Evolutionary conservation across 2,329 filamentous ascomycete genomes (phyloP).

Genomic region (Paracamarosporium sp.): DNA sequence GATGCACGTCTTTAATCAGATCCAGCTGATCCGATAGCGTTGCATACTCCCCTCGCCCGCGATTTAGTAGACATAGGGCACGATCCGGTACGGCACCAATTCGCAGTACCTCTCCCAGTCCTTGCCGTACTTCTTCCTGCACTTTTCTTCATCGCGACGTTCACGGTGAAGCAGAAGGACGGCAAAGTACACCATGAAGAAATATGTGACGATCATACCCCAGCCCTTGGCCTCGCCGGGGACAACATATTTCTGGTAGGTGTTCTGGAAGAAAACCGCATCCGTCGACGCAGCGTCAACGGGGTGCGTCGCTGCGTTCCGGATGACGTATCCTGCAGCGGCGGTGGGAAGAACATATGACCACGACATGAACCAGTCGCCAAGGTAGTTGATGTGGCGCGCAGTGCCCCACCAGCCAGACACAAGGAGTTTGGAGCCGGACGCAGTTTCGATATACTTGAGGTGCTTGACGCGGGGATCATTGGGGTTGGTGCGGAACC

Average conservation of each 20-base stretch:
- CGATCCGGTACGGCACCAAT: slow-evolving; percentile 79
- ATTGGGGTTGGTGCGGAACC: slow-evolving; percentile 84
- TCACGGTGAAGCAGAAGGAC: slow-evolving; percentile 86
- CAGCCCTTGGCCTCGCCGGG: slow-evolving; percentile 78
- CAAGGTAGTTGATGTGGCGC: slow-evolving; percentile 94
- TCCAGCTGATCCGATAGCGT: slow-evolving; percentile 29
- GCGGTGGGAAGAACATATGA: slow-evolving; percentile 88
- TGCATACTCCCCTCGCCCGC: slow-evolving; percentile 13
- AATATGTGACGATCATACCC: slow-evolving; percentile 90
- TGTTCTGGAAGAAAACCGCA: slow-evolving; percentile 61
- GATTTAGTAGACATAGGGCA: slow-evolving; percentile 80
- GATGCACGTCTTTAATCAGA: slow-evolving; percentile 36
- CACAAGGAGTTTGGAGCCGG: slow-evolving; percentile 79
- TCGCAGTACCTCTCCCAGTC: slow-evolving; percentile 92
- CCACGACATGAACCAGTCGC: slow-evolving; percentile 95
- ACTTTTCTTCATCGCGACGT: slow-evolving; percentile 88
- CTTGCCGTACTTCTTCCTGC: slow-evolving; percentile 85
- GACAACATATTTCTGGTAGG: slow-evolving; percentile 69
- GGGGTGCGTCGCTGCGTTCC: slow-evolving; percentile 51
- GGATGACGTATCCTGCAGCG: slow-evolving; percentile 79
- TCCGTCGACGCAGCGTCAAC: slow-evolving; percentile 52
- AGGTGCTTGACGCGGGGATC: slow-evolving; percentile 82
- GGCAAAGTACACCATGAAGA: slow-evolving; percentile 92
- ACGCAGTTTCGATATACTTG: slow-evolving; percentile 83
- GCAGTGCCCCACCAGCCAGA: slow-evolving; percentile 94